phyloP scores from a whole-genome alignment of 257 asterid genomes.

The Scutellaria barbata region DNA sequence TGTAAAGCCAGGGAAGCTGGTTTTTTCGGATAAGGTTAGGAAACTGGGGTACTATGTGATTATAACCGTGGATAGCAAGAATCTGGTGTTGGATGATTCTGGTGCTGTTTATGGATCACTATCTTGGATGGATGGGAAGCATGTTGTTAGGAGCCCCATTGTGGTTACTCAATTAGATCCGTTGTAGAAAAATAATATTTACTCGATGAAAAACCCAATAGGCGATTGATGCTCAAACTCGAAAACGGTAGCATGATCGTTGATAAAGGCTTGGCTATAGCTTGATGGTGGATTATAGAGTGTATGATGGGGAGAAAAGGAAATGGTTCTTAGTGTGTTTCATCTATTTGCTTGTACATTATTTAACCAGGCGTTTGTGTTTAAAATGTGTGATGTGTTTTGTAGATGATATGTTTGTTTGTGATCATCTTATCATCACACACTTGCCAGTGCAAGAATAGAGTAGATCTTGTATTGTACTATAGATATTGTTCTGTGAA shows the following conservation, averaged over 20 bases:
- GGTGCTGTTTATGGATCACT: conserved; percentile 90
- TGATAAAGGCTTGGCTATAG: conserved; percentile 18
- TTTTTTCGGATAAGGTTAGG: conserved; percentile 62
- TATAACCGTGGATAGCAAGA: conserved; percentile 54
- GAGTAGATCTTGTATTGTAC: conserved; percentile 31
- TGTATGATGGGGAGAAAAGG: conserved; percentile 26
- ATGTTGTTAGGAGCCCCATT: conserved; percentile 84
- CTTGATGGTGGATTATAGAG: conserved; percentile 31
- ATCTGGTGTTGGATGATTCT: conserved; percentile 66
- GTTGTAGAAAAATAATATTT: conserved; percentile 46
- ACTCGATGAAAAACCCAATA: background rate
- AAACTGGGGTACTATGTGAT: conserved; percentile 74
- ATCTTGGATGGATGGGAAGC: conserved; percentile 88
- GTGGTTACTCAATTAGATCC: conserved; percentile 82
- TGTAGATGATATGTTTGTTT: conserved; percentile 28
- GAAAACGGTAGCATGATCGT: conserved; percentile 15
- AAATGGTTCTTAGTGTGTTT: conserved; percentile 36
- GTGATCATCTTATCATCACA: conserved; percentile 32
- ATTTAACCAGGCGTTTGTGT: conserved; percentile 27
- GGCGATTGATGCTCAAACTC: conserved; percentile 12
- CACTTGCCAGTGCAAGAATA: conserved; percentile 25
- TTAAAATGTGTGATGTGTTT: conserved; percentile 27
- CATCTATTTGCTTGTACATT: conserved; percentile 25
- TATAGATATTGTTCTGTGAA: conserved; percentile 1
- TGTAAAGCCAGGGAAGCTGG: conserved; percentile 75